Evolutionary conservation across 2,329 filamentous ascomycete genomes (phyloP), one percentile per base, ranked within the genome.

Genomic region (Nothophoma quercina): DNA sequence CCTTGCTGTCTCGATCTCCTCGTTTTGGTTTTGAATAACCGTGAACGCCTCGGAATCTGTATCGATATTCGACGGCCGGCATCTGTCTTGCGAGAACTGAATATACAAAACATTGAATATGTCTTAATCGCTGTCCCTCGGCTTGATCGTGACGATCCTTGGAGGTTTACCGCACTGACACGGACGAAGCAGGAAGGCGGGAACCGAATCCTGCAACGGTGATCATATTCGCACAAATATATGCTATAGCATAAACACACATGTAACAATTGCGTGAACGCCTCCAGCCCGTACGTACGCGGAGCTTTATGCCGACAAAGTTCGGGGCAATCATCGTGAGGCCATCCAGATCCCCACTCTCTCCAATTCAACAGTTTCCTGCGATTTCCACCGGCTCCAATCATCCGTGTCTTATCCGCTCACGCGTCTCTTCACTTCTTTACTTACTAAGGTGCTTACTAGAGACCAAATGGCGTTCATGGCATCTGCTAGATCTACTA

Each of bases 71-170:
- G 32, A 47, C 36, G 58, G 59, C 58, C 55, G 47, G 44, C 36
- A 51, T 52, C 36, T 36, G 35, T 52, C 29, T 36, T 32, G 29
- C 35, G 26, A 51, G 34, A 40, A 29, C 33, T 21, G 51, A 67
- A 66, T 58, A 62, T 42, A 66, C 50, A 55, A 42, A 53, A 64
- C 55, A 53, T 56, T 57, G 43, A 68, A 67, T 47, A 65, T 64
- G 47, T 60, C 52, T 60, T 61, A 62, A 34, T 38, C 15, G 23
- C 18, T 18, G 23, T 40, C 15, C 29, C 21, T 45, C 41, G 13
- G 40, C 30, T 50, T 44, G 15, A 26, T 45, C 19, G 44, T 42
- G 51, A 55, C 32, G 15, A 48, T 43, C 38, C 32, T 48, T 34
- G 43, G 21, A 42, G 18, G 16, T 41, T 10, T 30, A 6, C 35